Conservation (phyloP, 2,329 filamentous ascomycete genomes). For the Fusarium virguliforme region DNA sequence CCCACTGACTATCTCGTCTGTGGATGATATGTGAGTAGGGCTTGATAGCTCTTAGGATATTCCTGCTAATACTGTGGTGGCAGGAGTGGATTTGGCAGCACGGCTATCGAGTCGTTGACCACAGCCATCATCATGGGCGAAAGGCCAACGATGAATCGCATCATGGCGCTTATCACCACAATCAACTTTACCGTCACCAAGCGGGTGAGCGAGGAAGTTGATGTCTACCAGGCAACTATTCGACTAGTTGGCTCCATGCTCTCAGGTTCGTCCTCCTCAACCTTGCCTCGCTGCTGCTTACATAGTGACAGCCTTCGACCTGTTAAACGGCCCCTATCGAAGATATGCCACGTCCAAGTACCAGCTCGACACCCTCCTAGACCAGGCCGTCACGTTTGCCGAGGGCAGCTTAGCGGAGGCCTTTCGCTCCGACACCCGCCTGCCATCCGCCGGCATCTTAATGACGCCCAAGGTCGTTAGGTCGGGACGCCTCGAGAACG, state of each 20-base stretch:
- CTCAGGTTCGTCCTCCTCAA: constrained; percentile 67
- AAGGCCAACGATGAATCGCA: constrained; percentile 76
- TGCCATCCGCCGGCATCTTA: constrained; percentile 79
- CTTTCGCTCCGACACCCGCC: constrained; percentile 82
- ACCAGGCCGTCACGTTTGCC: constrained; percentile 78
- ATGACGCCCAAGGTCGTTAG: constrained; percentile 68
- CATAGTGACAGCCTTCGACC: constrained; percentile 71
- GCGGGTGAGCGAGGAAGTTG: constrained; percentile 65
- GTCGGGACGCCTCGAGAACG: constrained; percentile 72
- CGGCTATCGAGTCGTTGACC: constrained; percentile 83
- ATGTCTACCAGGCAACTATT: constrained; percentile 92
- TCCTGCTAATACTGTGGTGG: neutral
- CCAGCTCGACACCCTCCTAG: constrained; percentile 72
- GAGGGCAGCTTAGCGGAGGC: constrained; percentile 79
- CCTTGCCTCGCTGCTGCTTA: neutral
- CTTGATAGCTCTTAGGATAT: too few species aligned
- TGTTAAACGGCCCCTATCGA: constrained; percentile 78
- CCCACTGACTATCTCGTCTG: constrained; percentile 76
- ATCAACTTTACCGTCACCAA: constrained; percentile 79
- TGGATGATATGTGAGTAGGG: constrained; percentile 76
- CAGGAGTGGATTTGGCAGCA: constrained; percentile 89
- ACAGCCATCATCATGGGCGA: constrained; percentile 86
- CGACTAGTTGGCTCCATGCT: constrained; percentile 87
- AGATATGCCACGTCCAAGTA: constrained; percentile 60
- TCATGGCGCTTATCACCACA: constrained; percentile 78